Percentiles rank a stretch among this genome's conserved stretches.
phyloP scores from a whole-genome alignment of 176 grass and related monocot species.

The Carex pumila region DNA sequence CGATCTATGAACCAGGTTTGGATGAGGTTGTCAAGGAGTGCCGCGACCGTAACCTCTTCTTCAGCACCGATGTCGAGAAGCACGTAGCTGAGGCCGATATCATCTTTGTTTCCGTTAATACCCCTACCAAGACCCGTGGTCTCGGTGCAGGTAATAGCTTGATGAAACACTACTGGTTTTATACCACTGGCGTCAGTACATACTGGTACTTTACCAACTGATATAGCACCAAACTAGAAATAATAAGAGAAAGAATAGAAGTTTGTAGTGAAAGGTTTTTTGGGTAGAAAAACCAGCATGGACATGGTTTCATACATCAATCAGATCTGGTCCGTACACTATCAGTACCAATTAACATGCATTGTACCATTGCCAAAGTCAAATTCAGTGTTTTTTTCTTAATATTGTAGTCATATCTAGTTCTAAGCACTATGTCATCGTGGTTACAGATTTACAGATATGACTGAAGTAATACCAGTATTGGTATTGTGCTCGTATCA shows the following conservation, averaged over 20 bases:
- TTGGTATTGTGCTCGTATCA: not conserved
- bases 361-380: not conserved
- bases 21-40: constrained; percentile 85
- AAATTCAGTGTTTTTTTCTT: not conserved
- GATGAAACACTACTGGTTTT: not conserved
- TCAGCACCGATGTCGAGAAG: constrained; percentile 75
- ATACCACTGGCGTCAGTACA: not conserved
- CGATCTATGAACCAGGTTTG: constrained; percentile 77
- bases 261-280: not conserved
- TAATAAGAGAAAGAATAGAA: not conserved
- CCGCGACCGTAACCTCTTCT: constrained; percentile 81
- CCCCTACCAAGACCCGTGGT: constrained; percentile 86
- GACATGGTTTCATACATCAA: not conserved
- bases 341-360: not conserved
- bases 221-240: not conserved
- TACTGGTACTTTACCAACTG: not conserved
- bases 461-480: not conserved
- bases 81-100: constrained; percentile 72
- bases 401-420: not conserved
- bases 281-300: not conserved
- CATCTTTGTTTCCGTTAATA: constrained; percentile 89
- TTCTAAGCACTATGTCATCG: not conserved
- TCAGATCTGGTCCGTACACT: not conserved
- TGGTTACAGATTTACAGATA: not conserved
- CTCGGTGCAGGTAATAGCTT: constrained; percentile 46